These are phyloP conservation scores for Zygnema cylindricum DNA, from an alignment of 139 green algal genomes.

Conservation along the genomic window DNA sequence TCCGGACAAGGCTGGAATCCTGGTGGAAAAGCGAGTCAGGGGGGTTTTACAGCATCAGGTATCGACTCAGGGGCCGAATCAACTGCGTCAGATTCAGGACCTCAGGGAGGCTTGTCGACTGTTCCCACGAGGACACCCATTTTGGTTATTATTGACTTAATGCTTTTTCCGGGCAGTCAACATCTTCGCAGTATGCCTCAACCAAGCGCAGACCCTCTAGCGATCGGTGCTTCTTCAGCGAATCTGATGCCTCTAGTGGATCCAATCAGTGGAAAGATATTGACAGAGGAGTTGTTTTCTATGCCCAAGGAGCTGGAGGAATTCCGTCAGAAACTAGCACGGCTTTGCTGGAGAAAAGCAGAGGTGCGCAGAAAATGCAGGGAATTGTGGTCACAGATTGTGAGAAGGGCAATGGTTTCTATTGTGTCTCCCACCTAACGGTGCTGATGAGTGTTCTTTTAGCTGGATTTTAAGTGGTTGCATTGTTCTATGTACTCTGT, in stretches of 20 bases:
- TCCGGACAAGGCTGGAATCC: not conserved
- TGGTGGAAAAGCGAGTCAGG: not conserved
- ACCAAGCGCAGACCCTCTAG: conserved; percentile 2
- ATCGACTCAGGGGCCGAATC: conserved; percentile 11
- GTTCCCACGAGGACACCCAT: not conserved
- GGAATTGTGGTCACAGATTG: no score
- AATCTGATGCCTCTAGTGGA: conserved; percentile 1
- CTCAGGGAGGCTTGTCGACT: not conserved
- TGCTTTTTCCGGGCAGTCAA: conserved; percentile 26
- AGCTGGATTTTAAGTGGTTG: no score
- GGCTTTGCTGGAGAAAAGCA: not conserved
- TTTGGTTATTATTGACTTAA: conserved; percentile 47
- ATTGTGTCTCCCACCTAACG: no score
- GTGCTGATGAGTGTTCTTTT: no score
- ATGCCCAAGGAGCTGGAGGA: conserved; percentile 23
- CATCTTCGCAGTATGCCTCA: conserved; percentile 2
- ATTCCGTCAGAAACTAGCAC: not conserved
- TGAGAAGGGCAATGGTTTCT: no score
- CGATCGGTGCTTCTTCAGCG: conserved; percentile 7
- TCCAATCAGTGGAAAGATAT: not conserved
- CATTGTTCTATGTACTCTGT: no score
- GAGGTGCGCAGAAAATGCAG: no score
- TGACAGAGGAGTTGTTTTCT: not conserved
- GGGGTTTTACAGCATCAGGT: not conserved
- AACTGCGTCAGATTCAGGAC: conserved; percentile 8